Conservation (phyloP, 495 filamentous ascomycete genomes). For the Trichocladium uniseriatum region DNA sequence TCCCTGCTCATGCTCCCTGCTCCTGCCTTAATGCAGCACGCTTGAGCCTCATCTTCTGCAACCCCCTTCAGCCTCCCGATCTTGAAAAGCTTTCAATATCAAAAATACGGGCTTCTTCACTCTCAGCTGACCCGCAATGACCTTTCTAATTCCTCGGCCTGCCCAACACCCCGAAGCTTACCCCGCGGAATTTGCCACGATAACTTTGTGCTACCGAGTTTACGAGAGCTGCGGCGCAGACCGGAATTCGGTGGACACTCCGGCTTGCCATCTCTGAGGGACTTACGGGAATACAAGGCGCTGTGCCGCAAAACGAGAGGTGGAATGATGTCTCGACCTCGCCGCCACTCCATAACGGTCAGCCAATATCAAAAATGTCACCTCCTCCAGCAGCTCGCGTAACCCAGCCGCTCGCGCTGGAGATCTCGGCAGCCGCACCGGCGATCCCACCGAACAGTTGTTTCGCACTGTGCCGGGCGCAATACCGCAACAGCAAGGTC, state of each 20-base stretch:
- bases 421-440: background rate
- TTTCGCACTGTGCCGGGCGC: constrained; percentile 3
- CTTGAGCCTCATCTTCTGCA: constrained; percentile 2
- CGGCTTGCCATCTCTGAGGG: no score
- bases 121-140: no score
- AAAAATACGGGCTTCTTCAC: no score
- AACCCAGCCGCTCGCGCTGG: background rate
- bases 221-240: background rate
- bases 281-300: no score
- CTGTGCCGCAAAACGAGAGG: background rate
- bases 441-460: background rate
- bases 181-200: background rate
- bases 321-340: no score
- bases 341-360: background rate
- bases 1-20: no score
- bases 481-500: constrained; percentile 1
- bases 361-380: no score
- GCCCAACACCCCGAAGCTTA: background rate
- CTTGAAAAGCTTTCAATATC: no score
- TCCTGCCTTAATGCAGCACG: background rate
- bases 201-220: no score
- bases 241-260: no score
- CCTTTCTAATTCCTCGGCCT: no score
- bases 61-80: background rate
- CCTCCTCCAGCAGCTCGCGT: background rate